Evolutionary conservation across 495 filamentous ascomycete genomes (phyloP), one percentile per base, ranked within the genome.

Genomic region (Trichoderma orchidacearum): DNA sequence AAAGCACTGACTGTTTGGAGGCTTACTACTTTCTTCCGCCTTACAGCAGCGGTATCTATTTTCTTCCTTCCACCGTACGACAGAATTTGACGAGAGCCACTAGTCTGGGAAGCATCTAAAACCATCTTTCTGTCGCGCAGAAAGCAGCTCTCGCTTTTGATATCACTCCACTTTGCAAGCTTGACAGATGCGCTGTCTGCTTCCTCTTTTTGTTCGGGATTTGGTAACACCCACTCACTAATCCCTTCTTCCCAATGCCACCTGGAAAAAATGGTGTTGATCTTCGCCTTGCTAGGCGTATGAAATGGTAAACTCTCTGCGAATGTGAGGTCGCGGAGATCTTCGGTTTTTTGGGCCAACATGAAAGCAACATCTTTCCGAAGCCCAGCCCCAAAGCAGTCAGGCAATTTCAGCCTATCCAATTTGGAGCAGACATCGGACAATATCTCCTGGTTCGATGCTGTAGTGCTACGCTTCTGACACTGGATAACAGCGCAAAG

Each of bases 191-290:
- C 27, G 21, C 18, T 23, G 29, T 5, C 17, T 36, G 11, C 28
- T 12, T n/a, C n/a, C 2, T n/a, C 23, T 50, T 11, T n/a, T 18
- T 27, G 41, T 17, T 56, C 59, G 32, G 70, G 70, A 51, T 68
- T 74, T 17, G 59, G 63, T 11, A 60, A 70, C 17, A 79, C 70
- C 77, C 77, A 80, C 67, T 80, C 77, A 53, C 75, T 69, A 60
- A 80, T 79, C 25, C 70, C 76, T 57, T 77, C 76, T 56, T 80
- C 77, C 76, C 76, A 80, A 5, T 68, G 64, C 55, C 72, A 75
- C 15, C 71, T 68, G 7, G 66, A 62, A 50, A 72, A 68, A 3
- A 68, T 56, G 1, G 62, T 45, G n/a, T 58, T 55, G 45, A 50
- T 8, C 2, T 41, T 13, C 30, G 29, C 21, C 3, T 50, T 25